A percentile compares a stretch with the other conserved stretches of the same genome.
Evolutionary conservation across 305 asterid species (phyloP).

Genomic region (Rubia occidens): DNA sequence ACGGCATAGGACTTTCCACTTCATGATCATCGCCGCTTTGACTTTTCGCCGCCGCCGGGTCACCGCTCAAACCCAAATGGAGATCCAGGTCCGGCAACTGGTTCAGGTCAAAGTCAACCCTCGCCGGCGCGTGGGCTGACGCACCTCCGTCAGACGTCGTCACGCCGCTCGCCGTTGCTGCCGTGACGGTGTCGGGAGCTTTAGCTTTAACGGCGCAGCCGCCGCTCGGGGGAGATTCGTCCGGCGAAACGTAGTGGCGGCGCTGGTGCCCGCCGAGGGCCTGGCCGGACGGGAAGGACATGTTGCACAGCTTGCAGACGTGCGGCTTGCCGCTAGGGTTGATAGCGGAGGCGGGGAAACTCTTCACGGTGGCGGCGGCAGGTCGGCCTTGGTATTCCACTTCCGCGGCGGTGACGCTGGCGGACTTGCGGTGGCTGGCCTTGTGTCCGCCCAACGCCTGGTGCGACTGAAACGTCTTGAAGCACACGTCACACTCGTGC

Average conservation of each 20-base stretch:
- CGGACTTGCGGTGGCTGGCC: constrained; percentile 57
- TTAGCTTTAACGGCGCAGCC: not conserved
- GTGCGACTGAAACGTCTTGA: constrained; percentile 43
- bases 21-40: constrained; percentile 33
- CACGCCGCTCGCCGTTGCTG: constrained; percentile 23
- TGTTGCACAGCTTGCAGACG: constrained; percentile 56
- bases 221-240: constrained; percentile 27
- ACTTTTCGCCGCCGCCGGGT: constrained; percentile 15
- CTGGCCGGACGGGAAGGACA: constrained; percentile 60
- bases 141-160: constrained; percentile 17
- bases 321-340: constrained; percentile 55
- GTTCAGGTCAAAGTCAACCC: constrained; percentile 52
- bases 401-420: constrained; percentile 13
- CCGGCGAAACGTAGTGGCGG: constrained; percentile 62
- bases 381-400: constrained; percentile 23
- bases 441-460: constrained; percentile 82
- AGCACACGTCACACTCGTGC: constrained; percentile 52
- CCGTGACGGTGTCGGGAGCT: constrained; percentile 11
- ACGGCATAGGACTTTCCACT: constrained; percentile 51
- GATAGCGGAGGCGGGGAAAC: constrained; percentile 20
- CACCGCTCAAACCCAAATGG: constrained; percentile 21
- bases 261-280: constrained; percentile 89
- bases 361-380: not conserved
- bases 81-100: constrained; percentile 40
- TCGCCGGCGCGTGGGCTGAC: constrained; percentile 15